Evolutionary conservation across 192 early-diverging fungal genomes (phyloP), one percentile per base, ranked within the genome.

Genomic region (Umbelopsis isabellina): DNA sequence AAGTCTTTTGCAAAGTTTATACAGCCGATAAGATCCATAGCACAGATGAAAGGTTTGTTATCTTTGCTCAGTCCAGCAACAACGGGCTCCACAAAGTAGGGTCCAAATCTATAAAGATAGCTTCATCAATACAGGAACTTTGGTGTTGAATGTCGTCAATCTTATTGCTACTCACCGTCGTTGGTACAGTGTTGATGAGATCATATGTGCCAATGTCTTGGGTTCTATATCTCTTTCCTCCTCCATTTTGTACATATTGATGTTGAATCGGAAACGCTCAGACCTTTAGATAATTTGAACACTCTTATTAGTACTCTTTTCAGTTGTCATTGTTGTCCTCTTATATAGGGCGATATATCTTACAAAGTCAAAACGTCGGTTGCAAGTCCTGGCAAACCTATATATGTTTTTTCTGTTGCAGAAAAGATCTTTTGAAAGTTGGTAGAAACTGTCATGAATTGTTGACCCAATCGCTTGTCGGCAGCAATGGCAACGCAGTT

Each of bases 401-500:
- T 85, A 78, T 88, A 96, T 53, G 87, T 82, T 79, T 92, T 91
- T 75, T 95, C 94, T 30, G 90, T 93, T 61, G 92, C 88, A 30
- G 85, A 83, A 72, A 95, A 98, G 61, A 98, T 87, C 85, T 98
- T 99, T 82, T 93, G 86, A 80, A 99, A 99, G 58, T 97, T 88
- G 47, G 90, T 98, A 53, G 91, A 88, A n/a, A 98, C 87, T 15
- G 96, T 98, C 87, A 97, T 86, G 69, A 90, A 90, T 72, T 97
- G 94, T 52, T 92, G 85, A 53, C 98, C 98, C 52, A 99, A 89
- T 64, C 97, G 89, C 64, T 93, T 92, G 82, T 99, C 98, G 20
- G 95, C 86, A 0, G 94, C 98, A 75, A 99, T 98, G 37, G 96
- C 98, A 12, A 99, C 96, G 78, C 98, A 99, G 83, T 94, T 89